phyloP scores from a whole-genome alignment of 2,329 filamentous ascomycete species.

The Curvularia spicifera region DNA sequence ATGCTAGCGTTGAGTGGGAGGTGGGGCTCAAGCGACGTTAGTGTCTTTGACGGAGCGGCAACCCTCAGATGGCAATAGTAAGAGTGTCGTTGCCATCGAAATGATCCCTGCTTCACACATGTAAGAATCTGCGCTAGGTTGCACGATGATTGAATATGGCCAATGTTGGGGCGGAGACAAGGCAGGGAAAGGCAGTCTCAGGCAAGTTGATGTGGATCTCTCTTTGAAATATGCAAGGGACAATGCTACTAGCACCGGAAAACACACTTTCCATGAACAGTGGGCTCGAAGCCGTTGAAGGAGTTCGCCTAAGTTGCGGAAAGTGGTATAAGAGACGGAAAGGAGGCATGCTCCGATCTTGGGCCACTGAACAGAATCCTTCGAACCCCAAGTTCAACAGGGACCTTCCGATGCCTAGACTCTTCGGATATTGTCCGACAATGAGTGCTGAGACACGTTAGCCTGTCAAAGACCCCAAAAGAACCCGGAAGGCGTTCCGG shows the following conservation, averaged over 20 bases:
- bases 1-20: conserved; percentile 6
- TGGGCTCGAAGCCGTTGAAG: conserved; percentile 2
- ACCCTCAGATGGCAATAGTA: conserved; percentile 2
- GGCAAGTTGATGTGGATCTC: conserved; percentile 7
- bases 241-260: conserved; percentile 8
- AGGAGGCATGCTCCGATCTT: neutral
- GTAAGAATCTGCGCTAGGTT: conserved; percentile 13
- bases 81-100: conserved; percentile 5
- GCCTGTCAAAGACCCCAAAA: neutral
- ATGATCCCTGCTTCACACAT: conserved; percentile 11
- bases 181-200: conserved; percentile 9
- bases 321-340: neutral
- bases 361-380: neutral
- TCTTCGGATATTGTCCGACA: neutral
- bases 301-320: conserved; percentile 13
- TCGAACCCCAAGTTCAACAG: neutral
- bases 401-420: neutral
- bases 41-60: conserved; percentile 10
- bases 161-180: conserved; percentile 14
- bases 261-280: conserved; percentile 10
- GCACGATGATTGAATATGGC: conserved; percentile 1
- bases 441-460: neutral
- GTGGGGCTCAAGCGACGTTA: conserved; percentile 11
- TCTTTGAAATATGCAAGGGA: conserved; percentile 5
- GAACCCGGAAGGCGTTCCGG: conserved; percentile 6